Conservation (phyloP, 345 rosid genomes). For the Brassica juncea region DNA sequence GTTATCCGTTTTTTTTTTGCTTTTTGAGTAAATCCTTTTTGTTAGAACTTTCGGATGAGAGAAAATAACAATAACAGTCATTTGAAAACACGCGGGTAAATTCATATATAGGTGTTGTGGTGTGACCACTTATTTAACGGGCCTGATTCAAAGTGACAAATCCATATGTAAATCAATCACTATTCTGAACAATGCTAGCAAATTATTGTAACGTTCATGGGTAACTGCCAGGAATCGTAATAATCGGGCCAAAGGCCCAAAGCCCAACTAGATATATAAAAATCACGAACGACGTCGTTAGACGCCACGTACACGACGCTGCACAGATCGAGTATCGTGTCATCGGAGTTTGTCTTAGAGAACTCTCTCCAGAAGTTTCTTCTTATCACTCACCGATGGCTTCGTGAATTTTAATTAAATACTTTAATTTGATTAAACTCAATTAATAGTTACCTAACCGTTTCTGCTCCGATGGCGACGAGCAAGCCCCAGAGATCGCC, state of each 20-base stretch:
- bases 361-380: conserved; percentile 17
- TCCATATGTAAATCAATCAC: neutral
- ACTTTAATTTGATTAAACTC: neutral
- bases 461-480: conserved; percentile 50
- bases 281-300: neutral
- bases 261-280: neutral
- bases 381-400: neutral
- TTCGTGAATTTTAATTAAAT: neutral
- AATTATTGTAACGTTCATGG: neutral
- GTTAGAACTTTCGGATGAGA: neutral
- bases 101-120: too few relatives aligned
- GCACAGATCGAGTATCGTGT: neutral
- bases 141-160: neutral
- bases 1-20: neutral
- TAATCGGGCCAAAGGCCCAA: neutral
- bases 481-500: conserved; percentile 64
- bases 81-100: neutral
- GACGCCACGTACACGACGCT: neutral
- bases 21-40: neutral
- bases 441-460: neutral
- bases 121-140: too few relatives aligned
- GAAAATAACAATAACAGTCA: neutral
- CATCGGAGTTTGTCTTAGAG: neutral
- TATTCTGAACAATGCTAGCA: neutral
- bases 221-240: neutral